Evolutionary conservation across 2,329 filamentous ascomycete genomes (phyloP), one percentile per base, ranked within the genome.

Genomic region (Cordyceps cateniannulata): DNA sequence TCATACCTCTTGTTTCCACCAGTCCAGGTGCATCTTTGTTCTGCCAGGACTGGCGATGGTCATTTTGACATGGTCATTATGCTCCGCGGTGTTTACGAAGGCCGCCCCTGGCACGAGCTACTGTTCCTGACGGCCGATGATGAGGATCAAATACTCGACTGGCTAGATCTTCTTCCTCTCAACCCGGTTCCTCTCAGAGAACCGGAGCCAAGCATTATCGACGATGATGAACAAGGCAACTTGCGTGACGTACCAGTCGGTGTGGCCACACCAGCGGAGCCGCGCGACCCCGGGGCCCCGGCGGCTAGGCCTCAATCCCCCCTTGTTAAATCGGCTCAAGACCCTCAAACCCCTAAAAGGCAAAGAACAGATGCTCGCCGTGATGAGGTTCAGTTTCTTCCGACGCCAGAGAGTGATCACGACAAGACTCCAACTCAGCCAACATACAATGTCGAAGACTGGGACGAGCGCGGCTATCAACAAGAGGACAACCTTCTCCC

Each of bases 1-100:
- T 78, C 80, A 29, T 98, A 91, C 86, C 82, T 99, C 5, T 81
- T 99, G 0, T 96, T 99, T 69, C 89, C 93, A n/a, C 93, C 95
- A 1, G 81, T 97, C n/a, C 81, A 87, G 20, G 81, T 85, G 64
- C 79, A 81, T 40, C 82, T 85, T 63, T 82, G 96, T 22, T 98
- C 95, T 14, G 91, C 92, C 54, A 86, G 93, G 44, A 85, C 81
- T 62, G 92, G 92, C 14, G 87, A 92, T 42, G 72, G 76, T 42
- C 79, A 83, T 57, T 83, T 85, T 29, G 87, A 96, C 65, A 81
- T 98, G 63, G 82, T 96, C 9, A 77, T 96, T 62, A 97, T 98
- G 93, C 82, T 97, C 59, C 86, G 91, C 62, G 92, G 91, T 45
- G 78, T 78, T 3, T 74, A 83, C 63, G 83, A 85, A 42, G 82